Percentiles rank a stretch among this genome's conserved stretches.
Evolutionary conservation across 495 filamentous ascomycete species (phyloP).

Genomic region (Podospora conica): DNA sequence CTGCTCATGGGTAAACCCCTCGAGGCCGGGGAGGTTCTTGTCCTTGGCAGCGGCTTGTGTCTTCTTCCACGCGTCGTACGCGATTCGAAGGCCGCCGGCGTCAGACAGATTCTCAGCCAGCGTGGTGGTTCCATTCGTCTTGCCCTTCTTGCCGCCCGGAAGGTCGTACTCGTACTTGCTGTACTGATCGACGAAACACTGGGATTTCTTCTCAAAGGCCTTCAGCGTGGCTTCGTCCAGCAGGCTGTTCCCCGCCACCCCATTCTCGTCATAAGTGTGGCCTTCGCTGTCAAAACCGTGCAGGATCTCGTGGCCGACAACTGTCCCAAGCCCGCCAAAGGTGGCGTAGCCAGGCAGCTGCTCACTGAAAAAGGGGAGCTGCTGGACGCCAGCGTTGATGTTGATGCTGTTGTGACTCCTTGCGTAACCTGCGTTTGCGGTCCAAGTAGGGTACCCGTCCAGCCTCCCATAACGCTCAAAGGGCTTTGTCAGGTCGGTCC

Average conservation of each 20-base stretch:
- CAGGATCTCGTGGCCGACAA: constrained; percentile 54
- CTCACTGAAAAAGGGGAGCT: constrained; percentile 59
- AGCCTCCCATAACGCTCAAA: no score
- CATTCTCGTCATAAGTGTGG: constrained; percentile 58
- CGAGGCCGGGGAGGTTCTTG: constrained; percentile 55
- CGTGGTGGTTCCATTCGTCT: constrained; percentile 64
- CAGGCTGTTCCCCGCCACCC: no score
- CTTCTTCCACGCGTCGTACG: constrained; percentile 55
- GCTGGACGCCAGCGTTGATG: constrained; percentile 70
- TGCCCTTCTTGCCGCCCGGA: constrained; percentile 45
- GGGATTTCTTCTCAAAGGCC: constrained; percentile 54
- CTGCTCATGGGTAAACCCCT: constrained; percentile 61
- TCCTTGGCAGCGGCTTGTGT: constrained; percentile 40
- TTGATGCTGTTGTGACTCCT: constrained; percentile 61
- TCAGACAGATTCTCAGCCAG: constrained; percentile 73
- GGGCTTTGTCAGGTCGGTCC: constrained; percentile 54
- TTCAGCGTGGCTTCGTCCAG: constrained; percentile 55
- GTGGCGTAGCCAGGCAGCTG: constrained; percentile 57
- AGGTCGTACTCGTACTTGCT: constrained; percentile 53
- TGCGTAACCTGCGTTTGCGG: constrained; percentile 65
- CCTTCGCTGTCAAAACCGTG: constrained; percentile 69
- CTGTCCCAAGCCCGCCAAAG: constrained; percentile 55
- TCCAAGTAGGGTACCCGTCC: no score
- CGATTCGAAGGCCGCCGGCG: constrained; percentile 60
- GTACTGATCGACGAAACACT: constrained; percentile 69